These are phyloP conservation scores for Salix viminalis DNA, from an alignment of 345 rosid species.

Conservation along the genomic window DNA sequence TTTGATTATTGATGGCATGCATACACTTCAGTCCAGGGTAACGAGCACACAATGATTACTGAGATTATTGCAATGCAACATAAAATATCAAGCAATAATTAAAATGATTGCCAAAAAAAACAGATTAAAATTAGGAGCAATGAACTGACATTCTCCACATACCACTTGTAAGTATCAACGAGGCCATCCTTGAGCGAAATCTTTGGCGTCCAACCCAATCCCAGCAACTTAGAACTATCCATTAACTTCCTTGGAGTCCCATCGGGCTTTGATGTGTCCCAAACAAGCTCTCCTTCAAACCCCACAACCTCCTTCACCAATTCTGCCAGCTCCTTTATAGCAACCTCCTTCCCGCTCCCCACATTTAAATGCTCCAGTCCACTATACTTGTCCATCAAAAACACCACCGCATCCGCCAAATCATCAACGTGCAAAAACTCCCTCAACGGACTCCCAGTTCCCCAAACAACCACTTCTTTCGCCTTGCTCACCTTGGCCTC, in stretches of 20 bases:
- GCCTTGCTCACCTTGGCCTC: slow-evolving; percentile 70
- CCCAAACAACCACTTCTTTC: slow-evolving; percentile 93
- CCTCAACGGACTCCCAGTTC: slow-evolving; percentile 83
- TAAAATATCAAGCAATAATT: not conserved
- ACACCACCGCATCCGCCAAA: slow-evolving; percentile 82
- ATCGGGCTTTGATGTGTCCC: slow-evolving; percentile 83
- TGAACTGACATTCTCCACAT: slow-evolving; percentile 54
- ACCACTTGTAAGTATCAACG: slow-evolving; percentile 79
- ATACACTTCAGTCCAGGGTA: not conserved
- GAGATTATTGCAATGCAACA: not conserved
- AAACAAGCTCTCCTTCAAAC: slow-evolving; percentile 71
- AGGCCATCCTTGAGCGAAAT: slow-evolving; percentile 72
- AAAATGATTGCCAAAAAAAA: not conserved
- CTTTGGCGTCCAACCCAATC: slow-evolving; percentile 80
- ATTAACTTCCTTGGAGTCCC: slow-evolving; percentile 96
- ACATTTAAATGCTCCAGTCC: slow-evolving; percentile 83
- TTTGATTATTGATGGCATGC: not conserved
- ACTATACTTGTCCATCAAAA: slow-evolving; percentile 67
- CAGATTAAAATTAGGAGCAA: not conserved
- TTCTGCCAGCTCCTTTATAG: slow-evolving; percentile 88
- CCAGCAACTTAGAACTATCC: slow-evolving; percentile 79
- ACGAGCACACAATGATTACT: not conserved
- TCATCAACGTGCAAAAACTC: slow-evolving; percentile 97
- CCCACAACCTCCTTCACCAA: slow-evolving; percentile 87
- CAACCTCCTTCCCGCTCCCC: slow-evolving; percentile 90